Evolutionary conservation across 495 filamentous ascomycete genomes (phyloP), one percentile per base, ranked within the genome.

Genomic region (Recurvomyces mirabilis): DNA sequence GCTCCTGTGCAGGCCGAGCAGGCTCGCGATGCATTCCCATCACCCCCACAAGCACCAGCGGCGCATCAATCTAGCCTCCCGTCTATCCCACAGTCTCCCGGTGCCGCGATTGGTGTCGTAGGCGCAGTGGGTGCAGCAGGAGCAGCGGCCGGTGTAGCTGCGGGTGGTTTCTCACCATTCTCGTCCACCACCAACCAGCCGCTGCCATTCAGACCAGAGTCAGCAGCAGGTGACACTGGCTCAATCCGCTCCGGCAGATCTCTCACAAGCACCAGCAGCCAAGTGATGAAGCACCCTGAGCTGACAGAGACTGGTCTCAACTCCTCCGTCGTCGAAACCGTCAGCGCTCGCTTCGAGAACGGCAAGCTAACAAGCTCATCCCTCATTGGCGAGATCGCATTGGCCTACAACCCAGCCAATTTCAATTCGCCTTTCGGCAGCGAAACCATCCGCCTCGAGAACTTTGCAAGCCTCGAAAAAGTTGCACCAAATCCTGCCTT

Each of bases 401-500:
- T 99, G 25, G 75, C 82, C 18, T 84, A 87, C 59, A 93, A 91
- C 57, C 65, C 77, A 9, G 60, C 62, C 13, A 69, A 78, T 26
- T 62, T 70, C 23, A 62, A 63, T 18, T 52, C 68, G 25, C 48
- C 62, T n/a, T 66, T 67, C 60, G 75, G 68, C 18, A 64, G 70
- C 10, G 70, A 87, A 58, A 78, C 65, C 33, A 81, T 98, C 53
- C 80, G 84, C 20, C 74, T 99, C 15, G 86, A 95, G 46, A 94
- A 94, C 53, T 96, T 94, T 62, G 65, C 77, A 12, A 70, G 78
- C n/a, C 74, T 99, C 11, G 89, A 95, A 52, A 89, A 87, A 60
- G 87, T 99, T 41, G 91, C 88, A 2, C 86, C 87, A 15, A 99
- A 99, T 61, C 85, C 86, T 23, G 76, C 83, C 42, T 93, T 96